phyloP scores from a whole-genome alignment of 2,329 filamentous ascomycete species.

The Aspergillus intermedius region DNA sequence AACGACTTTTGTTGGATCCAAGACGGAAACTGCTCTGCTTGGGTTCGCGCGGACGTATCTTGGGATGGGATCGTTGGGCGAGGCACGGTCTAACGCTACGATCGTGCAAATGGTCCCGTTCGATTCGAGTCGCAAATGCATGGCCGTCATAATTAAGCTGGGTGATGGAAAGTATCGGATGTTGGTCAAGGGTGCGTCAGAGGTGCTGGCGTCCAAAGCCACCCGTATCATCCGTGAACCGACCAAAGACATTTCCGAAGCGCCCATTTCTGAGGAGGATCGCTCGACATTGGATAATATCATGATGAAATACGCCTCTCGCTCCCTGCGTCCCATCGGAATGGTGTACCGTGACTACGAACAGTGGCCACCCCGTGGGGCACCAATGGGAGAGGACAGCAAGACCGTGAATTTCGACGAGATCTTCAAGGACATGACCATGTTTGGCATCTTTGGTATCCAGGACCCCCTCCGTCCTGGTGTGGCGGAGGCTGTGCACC shows the following conservation, averaged over 20 bases:
- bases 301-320: constrained; percentile 70
- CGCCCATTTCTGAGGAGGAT: constrained; percentile 51
- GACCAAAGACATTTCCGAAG: constrained; percentile 49
- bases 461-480: constrained; percentile 72
- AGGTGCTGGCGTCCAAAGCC: constrained; percentile 44
- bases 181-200: constrained; percentile 49
- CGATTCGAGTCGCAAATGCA: constrained; percentile 63
- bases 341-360: constrained; percentile 79
- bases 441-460: constrained; percentile 68
- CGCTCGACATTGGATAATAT: constrained; percentile 55
- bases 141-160: constrained; percentile 57
- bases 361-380: constrained; percentile 69
- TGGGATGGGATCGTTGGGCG: constrained; percentile 55
- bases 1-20: constrained; percentile 62
- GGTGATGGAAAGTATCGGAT: constrained; percentile 52
- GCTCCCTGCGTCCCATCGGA: constrained; percentile 77
- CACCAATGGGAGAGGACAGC: constrained; percentile 53
- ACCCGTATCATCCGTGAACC: constrained; percentile 53
- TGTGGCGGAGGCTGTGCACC: constrained; percentile 64
- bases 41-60: constrained; percentile 61
- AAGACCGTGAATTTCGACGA: constrained; percentile 60
- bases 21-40: constrained; percentile 71
- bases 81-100: constrained; percentile 57
- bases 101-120: constrained; percentile 52
- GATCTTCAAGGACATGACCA: constrained; percentile 61